Percentiles rank a stretch among this genome's conserved stretches.
These are phyloP conservation scores for Suillus fuscotomentosus DNA, from an alignment of 768 basidiomycete genomes.

Conservation along the genomic window DNA sequence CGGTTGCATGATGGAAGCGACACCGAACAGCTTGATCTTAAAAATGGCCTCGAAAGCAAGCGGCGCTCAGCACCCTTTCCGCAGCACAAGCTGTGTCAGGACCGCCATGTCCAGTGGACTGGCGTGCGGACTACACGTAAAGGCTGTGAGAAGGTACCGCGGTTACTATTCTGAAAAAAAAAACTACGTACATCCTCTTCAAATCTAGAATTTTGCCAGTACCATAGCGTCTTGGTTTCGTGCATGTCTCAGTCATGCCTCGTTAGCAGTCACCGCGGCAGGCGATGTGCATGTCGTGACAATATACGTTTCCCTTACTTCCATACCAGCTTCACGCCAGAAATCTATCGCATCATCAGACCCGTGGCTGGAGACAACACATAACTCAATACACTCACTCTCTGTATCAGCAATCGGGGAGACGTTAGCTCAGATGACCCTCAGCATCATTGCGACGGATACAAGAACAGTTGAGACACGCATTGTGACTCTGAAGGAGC, in stretches of 20 bases:
- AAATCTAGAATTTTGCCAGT: not conserved
- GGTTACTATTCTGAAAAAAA: not conserved
- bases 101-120: not conserved
- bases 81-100: not conserved
- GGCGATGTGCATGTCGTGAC: not conserved
- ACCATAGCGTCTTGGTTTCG: not conserved
- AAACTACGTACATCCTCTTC: not conserved
- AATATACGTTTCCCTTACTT: not conserved
- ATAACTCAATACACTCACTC: not conserved
- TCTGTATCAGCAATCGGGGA: not conserved
- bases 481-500: not conserved
- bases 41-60: not conserved
- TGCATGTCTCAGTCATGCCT: not conserved
- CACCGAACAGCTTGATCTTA: too few relatives aligned
- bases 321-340: not conserved
- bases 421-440: not conserved
- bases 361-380: not conserved
- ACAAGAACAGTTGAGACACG: not conserved
- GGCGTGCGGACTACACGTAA: not conserved
- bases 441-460: not conserved
- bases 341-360: not conserved
- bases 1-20: not conserved
- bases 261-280: not conserved
- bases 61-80: not conserved
- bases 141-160: not conserved